These are phyloP conservation scores for Neonectria hederae DNA, from an alignment of 2,329 filamentous ascomycete genomes.

Conservation along the genomic window DNA sequence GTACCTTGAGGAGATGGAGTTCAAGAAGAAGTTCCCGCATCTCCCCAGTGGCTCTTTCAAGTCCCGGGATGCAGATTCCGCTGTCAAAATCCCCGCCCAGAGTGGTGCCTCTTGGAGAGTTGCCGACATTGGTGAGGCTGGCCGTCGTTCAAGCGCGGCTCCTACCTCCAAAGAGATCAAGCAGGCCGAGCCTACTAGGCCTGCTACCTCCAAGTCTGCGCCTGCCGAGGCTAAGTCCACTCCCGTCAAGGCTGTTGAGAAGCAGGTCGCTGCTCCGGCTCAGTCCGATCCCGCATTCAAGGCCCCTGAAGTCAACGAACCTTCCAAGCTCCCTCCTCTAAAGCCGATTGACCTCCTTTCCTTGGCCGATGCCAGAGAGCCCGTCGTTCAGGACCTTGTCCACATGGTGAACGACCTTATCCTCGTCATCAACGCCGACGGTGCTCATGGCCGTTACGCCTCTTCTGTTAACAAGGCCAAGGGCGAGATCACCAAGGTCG, in stretches of 20 bases:
- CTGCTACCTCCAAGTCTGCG: conserved; percentile 44
- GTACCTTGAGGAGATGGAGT: conserved; percentile 95
- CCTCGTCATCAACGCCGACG: conserved; percentile 88
- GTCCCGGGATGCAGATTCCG: conserved; percentile 67
- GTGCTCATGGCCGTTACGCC: conserved; percentile 79
- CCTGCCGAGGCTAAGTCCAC: conserved; percentile 34
- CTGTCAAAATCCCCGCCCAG: conserved; percentile 84
- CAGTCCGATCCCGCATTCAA: conserved; percentile 52
- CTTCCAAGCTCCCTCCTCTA: conserved; percentile 69
- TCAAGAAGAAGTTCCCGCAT: conserved; percentile 81
- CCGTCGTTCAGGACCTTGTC: conserved; percentile 90
- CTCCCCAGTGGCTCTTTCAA: conserved; percentile 56
- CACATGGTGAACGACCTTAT: conserved; percentile 98
- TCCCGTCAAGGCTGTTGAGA: conserved; percentile 46
- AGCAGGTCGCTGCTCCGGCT: conserved; percentile 41
- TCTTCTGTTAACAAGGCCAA: conserved; percentile 87
- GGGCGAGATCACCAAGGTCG: conserved; percentile 79
- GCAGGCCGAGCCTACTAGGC: conserved; percentile 42
- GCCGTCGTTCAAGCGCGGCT: conserved; percentile 69
- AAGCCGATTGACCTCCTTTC: conserved; percentile 81
- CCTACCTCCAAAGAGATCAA: conserved; percentile 47
- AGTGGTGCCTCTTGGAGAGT: conserved; percentile 87
- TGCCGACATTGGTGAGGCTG: conserved; percentile 66
- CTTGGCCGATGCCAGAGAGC: conserved; percentile 80
- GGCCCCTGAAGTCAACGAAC: conserved; percentile 72